These are phyloP conservation scores for Boechera stricta DNA, from an alignment of 345 rosid species.

Conservation along the genomic window DNA sequence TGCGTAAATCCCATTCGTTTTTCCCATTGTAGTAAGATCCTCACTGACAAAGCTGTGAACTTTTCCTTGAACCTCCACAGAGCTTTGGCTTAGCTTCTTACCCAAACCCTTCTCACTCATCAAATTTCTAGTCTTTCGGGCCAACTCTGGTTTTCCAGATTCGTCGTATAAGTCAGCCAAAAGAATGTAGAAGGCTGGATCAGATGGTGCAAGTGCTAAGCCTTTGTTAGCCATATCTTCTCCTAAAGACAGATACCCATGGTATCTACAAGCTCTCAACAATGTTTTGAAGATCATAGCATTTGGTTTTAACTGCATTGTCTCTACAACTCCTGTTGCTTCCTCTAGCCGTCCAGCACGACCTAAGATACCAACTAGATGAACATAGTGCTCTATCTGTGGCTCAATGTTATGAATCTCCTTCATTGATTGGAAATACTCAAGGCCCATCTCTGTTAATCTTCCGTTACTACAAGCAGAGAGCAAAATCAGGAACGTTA, in stretches of 20 bases:
- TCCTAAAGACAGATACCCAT: conserved; percentile 58
- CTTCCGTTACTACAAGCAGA: conserved; percentile 63
- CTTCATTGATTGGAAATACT: conserved; percentile 59
- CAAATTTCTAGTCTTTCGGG: conserved; percentile 47
- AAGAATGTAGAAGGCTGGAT: conserved; percentile 57
- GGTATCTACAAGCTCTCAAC: conserved; percentile 59
- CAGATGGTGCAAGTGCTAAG: conserved; percentile 55
- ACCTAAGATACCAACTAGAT: conserved; percentile 60
- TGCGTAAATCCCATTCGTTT: conserved; percentile 37
- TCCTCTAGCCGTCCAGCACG: conserved; percentile 68
- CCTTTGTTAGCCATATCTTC: conserved; percentile 75
- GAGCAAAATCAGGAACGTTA: conserved; percentile 58
- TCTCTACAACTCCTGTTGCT: conserved; percentile 53
- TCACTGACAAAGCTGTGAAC: conserved; percentile 43
- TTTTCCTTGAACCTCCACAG: conserved; percentile 44
- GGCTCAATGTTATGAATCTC: conserved; percentile 51
- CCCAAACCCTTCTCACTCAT: conserved; percentile 47
- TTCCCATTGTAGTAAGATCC: conserved; percentile 34
- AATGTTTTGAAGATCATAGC: conserved; percentile 60
- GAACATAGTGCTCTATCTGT: conserved; percentile 57
- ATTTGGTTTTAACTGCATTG: conserved; percentile 57
- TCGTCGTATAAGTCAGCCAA: conserved; percentile 60
- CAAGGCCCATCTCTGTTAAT: conserved; percentile 57
- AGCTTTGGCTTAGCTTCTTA: conserved; percentile 40
- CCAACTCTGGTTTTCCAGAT: conserved; percentile 52